These are phyloP conservation scores for Hirschioporus abietinus DNA, from an alignment of 768 basidiomycete species.

Conservation along the genomic window DNA sequence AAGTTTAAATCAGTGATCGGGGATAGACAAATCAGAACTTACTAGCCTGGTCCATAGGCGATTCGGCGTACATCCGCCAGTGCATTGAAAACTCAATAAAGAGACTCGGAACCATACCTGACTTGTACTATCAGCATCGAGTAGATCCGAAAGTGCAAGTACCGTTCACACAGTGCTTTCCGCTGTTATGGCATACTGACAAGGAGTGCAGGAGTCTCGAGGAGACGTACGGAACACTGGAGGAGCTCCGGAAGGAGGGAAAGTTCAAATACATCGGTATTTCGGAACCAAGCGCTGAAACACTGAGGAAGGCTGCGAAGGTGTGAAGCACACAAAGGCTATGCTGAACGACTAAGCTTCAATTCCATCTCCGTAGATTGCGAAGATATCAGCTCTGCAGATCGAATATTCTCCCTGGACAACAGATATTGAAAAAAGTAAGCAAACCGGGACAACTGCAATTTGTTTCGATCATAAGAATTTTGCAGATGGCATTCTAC, in stretches of 20 bases:
- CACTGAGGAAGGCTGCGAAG: conserved; percentile 28
- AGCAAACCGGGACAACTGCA: neutral
- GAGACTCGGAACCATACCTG: conserved; percentile 8
- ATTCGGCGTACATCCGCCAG: conserved; percentile 8
- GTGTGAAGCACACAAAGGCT: neutral
- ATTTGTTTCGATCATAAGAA: neutral
- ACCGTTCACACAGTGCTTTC: neutral
- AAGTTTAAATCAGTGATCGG: neutral
- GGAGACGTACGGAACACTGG: conserved; percentile 26
- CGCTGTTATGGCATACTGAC: neutral
- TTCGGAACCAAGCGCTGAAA: conserved; percentile 46
- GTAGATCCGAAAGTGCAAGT: conserved; percentile 10
- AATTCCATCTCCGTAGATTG: conserved; percentile 3
- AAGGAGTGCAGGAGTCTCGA: conserved; percentile 3
- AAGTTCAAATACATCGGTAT: conserved; percentile 56
- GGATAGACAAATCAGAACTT: neutral
- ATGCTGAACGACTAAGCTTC: neutral
- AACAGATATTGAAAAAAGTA: conserved; percentile 11
- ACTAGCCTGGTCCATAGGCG: neutral
- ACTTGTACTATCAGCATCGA: conserved; percentile 12
- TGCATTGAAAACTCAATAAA: conserved; percentile 10
- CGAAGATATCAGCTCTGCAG: conserved; percentile 11
- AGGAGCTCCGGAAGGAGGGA: conserved; percentile 45
- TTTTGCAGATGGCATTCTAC: conserved; percentile 9
- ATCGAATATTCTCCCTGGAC: conserved; percentile 12